phyloP scores from a whole-genome alignment of 768 basidiomycete species.

The Tricholoma saponaceum region DNA sequence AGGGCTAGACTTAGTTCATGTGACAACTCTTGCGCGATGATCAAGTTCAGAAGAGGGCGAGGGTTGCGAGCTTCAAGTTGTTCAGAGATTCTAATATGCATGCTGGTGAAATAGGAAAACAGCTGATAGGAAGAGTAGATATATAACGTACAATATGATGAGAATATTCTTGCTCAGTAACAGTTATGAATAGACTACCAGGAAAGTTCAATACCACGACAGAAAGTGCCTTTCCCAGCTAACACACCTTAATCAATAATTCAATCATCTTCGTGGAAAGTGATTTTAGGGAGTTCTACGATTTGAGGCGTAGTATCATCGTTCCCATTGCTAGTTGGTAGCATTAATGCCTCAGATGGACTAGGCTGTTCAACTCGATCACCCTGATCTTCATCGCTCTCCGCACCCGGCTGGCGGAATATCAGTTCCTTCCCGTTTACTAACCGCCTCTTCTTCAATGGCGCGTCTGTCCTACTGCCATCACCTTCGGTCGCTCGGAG shows the following conservation, averaged over 20 bases:
- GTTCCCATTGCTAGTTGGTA: neutral
- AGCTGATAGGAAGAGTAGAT: neutral
- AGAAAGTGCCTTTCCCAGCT: neutral
- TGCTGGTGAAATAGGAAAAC: neutral
- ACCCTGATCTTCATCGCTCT: constrained; percentile 27
- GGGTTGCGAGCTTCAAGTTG: too few species aligned
- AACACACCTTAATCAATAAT: neutral
- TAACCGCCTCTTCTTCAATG: constrained; percentile 76
- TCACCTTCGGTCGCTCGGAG: constrained; percentile 4
- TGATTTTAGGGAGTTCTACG: constrained; percentile 8
- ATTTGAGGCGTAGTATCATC: neutral
- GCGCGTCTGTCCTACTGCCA: constrained; percentile 29
- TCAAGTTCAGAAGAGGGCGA: too few species aligned
- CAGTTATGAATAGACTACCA: neutral
- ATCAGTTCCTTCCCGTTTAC: constrained; percentile 73
- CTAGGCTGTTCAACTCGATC: neutral
- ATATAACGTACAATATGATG: neutral
- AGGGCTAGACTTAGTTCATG: too few species aligned
- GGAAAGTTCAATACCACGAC: neutral
- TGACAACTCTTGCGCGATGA: too few species aligned
- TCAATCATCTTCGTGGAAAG: constrained; percentile 9
- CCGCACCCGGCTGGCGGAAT: constrained; percentile 42
- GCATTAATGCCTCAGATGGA: neutral
- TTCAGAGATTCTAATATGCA: neutral
- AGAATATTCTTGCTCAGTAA: neutral